Conservation (phyloP, 2,329 filamentous ascomycete genomes). For the Aspergillus clavatus region DNA sequence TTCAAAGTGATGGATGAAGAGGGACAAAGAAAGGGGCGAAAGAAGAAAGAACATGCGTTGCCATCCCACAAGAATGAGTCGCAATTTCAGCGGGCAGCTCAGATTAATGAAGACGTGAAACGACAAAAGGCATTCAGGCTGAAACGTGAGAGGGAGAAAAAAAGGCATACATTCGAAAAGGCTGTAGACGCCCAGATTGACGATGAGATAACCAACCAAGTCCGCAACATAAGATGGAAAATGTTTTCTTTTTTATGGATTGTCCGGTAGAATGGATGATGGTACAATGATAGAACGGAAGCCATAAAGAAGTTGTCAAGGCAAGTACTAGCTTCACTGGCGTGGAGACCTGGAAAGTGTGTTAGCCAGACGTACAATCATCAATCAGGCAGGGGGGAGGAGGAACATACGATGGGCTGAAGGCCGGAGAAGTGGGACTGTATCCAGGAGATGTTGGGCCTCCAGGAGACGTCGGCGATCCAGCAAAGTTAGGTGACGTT, state of each 20-base stretch:
- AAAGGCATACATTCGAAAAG: constrained; percentile 29
- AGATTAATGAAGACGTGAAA: constrained; percentile 17
- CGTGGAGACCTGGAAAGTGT: constrained; percentile 34
- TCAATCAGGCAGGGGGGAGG: not conserved
- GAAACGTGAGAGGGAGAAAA: constrained; percentile 23
- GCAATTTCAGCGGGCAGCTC: constrained; percentile 29
- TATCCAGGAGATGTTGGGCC: constrained; percentile 40
- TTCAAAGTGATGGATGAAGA: constrained; percentile 15
- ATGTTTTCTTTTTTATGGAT: constrained; percentile 34
- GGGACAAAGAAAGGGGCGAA: constrained; percentile 1
- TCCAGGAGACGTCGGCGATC: constrained; percentile 40
- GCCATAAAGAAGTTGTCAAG: constrained; percentile 18
- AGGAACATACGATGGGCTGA: constrained; percentile 39
- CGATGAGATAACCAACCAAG: constrained; percentile 37
- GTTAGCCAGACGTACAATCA: constrained; percentile 11
- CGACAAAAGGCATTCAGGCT: constrained; percentile 15
- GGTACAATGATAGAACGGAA: constrained; percentile 35
- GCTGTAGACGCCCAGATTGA: constrained; percentile 28
- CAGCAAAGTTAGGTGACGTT: constrained; percentile 46
- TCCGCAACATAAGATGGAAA: constrained; percentile 33
- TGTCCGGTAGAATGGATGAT: constrained; percentile 28
- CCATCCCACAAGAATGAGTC: constrained; percentile 25
- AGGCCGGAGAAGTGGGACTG: constrained; percentile 42
- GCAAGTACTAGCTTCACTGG: constrained; percentile 31
- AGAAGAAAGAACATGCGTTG: constrained; percentile 16